These are phyloP conservation scores for Trichoderma atroviride DNA, from an alignment of 2,329 filamentous ascomycete genomes.

Conservation along the genomic window DNA sequence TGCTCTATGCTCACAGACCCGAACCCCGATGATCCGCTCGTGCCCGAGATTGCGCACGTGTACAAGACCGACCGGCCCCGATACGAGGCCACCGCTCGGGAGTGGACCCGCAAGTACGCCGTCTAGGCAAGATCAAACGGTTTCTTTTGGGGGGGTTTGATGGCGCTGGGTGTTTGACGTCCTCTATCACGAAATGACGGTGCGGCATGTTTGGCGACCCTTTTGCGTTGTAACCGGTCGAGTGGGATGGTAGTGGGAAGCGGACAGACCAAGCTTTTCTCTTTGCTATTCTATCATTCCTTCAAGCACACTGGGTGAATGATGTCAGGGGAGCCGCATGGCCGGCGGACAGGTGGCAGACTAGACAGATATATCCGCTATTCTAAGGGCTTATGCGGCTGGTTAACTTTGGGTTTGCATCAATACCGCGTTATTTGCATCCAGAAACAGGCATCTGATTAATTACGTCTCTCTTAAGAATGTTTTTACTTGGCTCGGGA, in stretches of 20 bases:
- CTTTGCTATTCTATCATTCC: constrained; percentile 17
- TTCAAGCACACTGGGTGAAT: constrained; percentile 30
- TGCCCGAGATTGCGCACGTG: constrained; percentile 98
- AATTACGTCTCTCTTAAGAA: constrained; percentile 20
- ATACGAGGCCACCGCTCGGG: constrained; percentile 94
- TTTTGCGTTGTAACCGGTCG: constrained; percentile 32
- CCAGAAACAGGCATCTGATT: constrained; percentile 31
- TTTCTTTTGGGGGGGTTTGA: constrained; percentile 24
- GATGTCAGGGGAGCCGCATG: constrained; percentile 34
- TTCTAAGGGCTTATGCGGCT: constrained; percentile 43
- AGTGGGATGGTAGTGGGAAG: background rate
- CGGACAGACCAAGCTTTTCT: constrained; percentile 4
- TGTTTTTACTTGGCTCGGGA: constrained; percentile 4
- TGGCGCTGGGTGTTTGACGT: constrained; percentile 36
- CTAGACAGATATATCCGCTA: constrained; percentile 44
- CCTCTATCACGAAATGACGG: constrained; percentile 25
- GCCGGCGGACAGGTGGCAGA: constrained; percentile 37
- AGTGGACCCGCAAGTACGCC: constrained; percentile 99
- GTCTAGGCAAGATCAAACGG: constrained; percentile 59
- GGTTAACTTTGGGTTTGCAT: constrained; percentile 46
- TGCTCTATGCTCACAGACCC: constrained; percentile 99
- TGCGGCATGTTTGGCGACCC: constrained; percentile 24
- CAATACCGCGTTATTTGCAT: constrained; percentile 37
- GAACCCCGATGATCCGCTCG: constrained; percentile 97
- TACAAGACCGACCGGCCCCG: constrained; percentile 98